Percentiles rank a stretch among this genome's conserved stretches.
Conservation (phyloP, 2,329 filamentous ascomycete genomes). For the Plenodomus tracheiphilus region DNA sequence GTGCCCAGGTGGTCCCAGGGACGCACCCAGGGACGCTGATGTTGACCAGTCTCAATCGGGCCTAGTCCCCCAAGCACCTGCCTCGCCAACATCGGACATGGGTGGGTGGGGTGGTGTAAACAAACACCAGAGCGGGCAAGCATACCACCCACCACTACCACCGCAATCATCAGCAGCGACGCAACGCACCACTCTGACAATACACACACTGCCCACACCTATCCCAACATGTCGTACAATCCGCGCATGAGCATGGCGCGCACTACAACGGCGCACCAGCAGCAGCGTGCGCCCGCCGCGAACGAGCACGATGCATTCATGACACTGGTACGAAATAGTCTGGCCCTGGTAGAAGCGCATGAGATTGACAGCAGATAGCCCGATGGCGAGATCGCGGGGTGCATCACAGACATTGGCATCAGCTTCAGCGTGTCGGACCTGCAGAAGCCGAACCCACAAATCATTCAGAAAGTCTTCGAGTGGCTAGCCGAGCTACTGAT, state of each 20-base stretch:
- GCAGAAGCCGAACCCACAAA: constrained; percentile 88
- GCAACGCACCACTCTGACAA: not conserved
- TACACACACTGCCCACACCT: not conserved
- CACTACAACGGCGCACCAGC: constrained; percentile 42
- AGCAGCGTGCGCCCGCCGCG: constrained; percentile 45
- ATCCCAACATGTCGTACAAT: constrained; percentile 51
- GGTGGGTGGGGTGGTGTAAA: constrained; percentile 9
- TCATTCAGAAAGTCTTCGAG: constrained; percentile 97
- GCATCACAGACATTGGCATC: constrained; percentile 96
- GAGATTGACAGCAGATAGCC: constrained; percentile 48
- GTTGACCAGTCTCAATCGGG: constrained; percentile 1
- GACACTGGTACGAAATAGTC: constrained; percentile 47
- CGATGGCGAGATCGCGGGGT: constrained; percentile 85
- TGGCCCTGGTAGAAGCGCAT: not conserved
- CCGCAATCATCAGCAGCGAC: constrained; percentile 1
- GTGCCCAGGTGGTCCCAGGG: too few species aligned
- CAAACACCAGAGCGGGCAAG: constrained; percentile 11
- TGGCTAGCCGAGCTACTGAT: constrained; percentile 94
- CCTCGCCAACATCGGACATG: constrained; percentile 12
- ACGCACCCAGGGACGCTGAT: too few species aligned
- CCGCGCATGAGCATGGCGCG: constrained; percentile 56
- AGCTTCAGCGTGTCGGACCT: constrained; percentile 84
- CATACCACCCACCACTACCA: constrained; percentile 6
- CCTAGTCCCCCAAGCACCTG: constrained; percentile 7
- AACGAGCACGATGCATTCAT: constrained; percentile 56